A percentile compares a stretch with the other conserved stretches of the same genome.
phyloP scores from a whole-genome alignment of 176 grass and related monocot genomes.

The Zoysia japonica region DNA sequence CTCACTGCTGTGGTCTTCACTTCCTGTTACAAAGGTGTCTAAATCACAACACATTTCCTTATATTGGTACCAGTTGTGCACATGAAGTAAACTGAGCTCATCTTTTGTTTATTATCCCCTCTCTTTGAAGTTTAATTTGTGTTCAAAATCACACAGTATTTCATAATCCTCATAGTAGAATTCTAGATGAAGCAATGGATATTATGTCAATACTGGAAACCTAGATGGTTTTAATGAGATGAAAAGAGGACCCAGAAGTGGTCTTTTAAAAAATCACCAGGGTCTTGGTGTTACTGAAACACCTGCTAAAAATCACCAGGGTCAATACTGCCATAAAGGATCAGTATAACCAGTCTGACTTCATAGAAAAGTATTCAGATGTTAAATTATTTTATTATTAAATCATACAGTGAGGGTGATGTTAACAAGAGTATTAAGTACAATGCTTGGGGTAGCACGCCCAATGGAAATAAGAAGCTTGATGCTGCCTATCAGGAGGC shows the following conservation, averaged over 20 bases:
- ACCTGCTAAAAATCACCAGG: conserved; percentile 43
- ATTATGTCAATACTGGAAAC: conserved; percentile 58
- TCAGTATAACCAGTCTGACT: conserved; percentile 70
- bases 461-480: too few species aligned
- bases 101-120: not conserved
- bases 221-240: conserved; percentile 81
- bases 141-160: not conserved
- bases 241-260: conserved; percentile 75
- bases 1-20: too few species aligned
- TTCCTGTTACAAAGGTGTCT: too few species aligned
- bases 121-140: not conserved
- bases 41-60: conserved; percentile 42
- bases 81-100: conserved; percentile 35
- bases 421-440: conserved; percentile 91
- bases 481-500: conserved; percentile 42
- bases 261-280: conserved; percentile 48
- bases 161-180: not conserved
- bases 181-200: conserved; percentile 39
- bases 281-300: conserved; percentile 34
- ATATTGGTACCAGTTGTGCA: conserved; percentile 20
- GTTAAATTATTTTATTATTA: conserved; percentile 86
- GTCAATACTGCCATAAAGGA: conserved; percentile 46
- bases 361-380: conserved; percentile 58
- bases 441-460: conserved; percentile 85
- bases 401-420: conserved; percentile 91